Conservation (phyloP, 2,329 filamentous ascomycete species). For the Grosmannia huntii region DNA sequence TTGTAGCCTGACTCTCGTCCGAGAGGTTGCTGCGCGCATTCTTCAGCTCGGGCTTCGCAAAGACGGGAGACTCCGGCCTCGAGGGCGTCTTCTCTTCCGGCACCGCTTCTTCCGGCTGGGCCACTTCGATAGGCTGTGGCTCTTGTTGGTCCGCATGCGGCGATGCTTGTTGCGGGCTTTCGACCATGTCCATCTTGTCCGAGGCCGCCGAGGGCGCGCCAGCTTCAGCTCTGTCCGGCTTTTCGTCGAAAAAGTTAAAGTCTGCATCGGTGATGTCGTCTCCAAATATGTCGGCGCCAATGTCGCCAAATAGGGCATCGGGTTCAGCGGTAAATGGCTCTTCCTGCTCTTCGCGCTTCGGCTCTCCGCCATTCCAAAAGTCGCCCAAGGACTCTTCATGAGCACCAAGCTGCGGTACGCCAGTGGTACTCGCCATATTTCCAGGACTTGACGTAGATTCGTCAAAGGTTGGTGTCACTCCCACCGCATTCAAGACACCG, state of each 20-base stretch:
- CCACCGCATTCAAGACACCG: constrained; percentile 40
- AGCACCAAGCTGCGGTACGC: constrained; percentile 13
- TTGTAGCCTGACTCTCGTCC: constrained; percentile 19
- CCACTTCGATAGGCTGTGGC: not conserved
- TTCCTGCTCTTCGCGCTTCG: constrained; percentile 31
- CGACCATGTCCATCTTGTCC: constrained; percentile 6
- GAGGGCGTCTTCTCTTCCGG: not conserved
- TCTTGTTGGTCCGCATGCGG: not conserved
- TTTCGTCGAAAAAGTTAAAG: constrained; percentile 71
- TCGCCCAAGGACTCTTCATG: constrained; percentile 20
- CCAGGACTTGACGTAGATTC: constrained; percentile 42
- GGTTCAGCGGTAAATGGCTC: constrained; percentile 30
- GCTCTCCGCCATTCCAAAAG: constrained; percentile 28
- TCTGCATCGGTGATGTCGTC: constrained; percentile 72
- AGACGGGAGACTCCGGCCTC: constrained; percentile 21
- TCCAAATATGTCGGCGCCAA: constrained; percentile 59
- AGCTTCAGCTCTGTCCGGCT: constrained; percentile 27
- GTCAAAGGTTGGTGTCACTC: constrained; percentile 44
- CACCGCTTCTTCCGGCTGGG: not conserved
- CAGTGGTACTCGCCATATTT: constrained; percentile 22
- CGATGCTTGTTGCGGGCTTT: not conserved
- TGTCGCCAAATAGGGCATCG: constrained; percentile 54
- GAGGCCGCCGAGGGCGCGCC: constrained; percentile 21
- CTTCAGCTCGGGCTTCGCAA: constrained; percentile 46
- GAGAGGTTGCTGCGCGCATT: constrained; percentile 42